A percentile compares a stretch with the other conserved stretches of the same genome.
phyloP scores from a whole-genome alignment of 345 rosid species.

The Brassica juncea region DNA sequence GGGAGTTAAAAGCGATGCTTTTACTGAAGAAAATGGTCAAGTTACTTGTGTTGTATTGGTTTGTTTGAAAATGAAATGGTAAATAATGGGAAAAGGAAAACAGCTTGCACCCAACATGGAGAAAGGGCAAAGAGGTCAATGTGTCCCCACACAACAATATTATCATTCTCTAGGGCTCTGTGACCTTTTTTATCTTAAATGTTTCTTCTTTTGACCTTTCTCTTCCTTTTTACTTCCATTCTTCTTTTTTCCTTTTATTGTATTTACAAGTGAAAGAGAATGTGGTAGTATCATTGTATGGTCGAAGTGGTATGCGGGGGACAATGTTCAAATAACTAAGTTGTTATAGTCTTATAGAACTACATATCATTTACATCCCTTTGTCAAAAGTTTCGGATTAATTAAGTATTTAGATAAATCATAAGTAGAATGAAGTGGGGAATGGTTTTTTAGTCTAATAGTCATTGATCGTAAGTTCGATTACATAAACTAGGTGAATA shows the following conservation, averaged over 20 bases:
- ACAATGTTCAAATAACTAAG: constrained; percentile 7
- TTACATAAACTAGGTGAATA: background rate
- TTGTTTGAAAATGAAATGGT: background rate
- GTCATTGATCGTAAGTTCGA: background rate
- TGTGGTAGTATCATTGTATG: constrained; percentile 6
- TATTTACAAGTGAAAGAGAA: constrained; percentile 1
- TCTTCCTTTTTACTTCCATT: constrained; percentile 34
- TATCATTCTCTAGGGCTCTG: constrained; percentile 43
- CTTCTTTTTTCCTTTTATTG: constrained; percentile 30
- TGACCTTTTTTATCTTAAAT: constrained; percentile 33
- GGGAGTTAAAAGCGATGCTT: constrained; percentile 14
- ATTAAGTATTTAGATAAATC: background rate
- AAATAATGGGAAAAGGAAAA: constrained; percentile 33
- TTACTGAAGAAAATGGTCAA: background rate
- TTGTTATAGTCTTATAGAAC: background rate
- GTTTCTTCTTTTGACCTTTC: constrained; percentile 52
- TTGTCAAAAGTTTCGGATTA: background rate
- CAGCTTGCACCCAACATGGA: constrained; percentile 69
- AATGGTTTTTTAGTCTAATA: background rate
- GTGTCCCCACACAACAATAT: constrained; percentile 61
- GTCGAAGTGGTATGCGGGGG: background rate
- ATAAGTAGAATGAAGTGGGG: background rate
- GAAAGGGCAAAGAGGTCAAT: constrained; percentile 42
- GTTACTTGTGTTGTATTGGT: background rate
- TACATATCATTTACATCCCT: background rate